Evolutionary conservation across 2,329 filamentous ascomycete genomes (phyloP).

Genomic region (Colletotrichum sansevieriae): DNA sequence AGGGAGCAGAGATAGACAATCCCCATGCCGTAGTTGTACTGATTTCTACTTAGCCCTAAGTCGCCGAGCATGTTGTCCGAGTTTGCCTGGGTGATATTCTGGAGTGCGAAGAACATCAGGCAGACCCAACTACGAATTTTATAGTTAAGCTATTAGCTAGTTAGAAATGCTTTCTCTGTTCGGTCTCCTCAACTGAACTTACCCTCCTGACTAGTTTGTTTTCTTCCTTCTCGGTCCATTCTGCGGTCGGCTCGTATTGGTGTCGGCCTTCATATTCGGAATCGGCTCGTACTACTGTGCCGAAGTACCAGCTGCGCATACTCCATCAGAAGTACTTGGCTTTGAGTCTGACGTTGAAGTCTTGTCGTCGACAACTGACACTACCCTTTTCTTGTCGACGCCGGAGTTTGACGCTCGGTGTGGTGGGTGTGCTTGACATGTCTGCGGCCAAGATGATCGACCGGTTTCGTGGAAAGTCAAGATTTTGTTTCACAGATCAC

Average conservation of each 20-base stretch:
- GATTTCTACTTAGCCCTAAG: slow-evolving; percentile 52
- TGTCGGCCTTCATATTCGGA: slow-evolving; percentile 69
- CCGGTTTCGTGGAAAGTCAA: neutral
- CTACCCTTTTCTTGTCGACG: neutral
- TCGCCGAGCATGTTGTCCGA: slow-evolving; percentile 51
- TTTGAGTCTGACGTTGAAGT: neutral
- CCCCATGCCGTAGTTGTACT: slow-evolving; percentile 63
- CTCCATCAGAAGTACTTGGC: slow-evolving; percentile 1
- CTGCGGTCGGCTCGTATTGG: slow-evolving; percentile 68
- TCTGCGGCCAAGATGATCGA: neutral
- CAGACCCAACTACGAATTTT: slow-evolving; percentile 50
- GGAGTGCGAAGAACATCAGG: slow-evolving; percentile 53
- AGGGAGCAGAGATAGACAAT: slow-evolving; percentile 64
- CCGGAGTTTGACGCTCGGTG: slow-evolving; percentile 25
- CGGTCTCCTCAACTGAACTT: slow-evolving; percentile 38
- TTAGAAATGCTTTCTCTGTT: neutral
- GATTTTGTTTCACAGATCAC: no score
- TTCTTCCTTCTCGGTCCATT: slow-evolving; percentile 71
- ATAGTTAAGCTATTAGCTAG: slow-evolving; percentile 46
- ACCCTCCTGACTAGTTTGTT: slow-evolving; percentile 66
- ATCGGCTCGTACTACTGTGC: slow-evolving; percentile 60
- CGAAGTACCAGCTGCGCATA: slow-evolving; percentile 30
- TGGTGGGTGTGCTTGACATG: slow-evolving; percentile 26
- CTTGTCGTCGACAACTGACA: neutral
- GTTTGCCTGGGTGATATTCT: slow-evolving; percentile 53